These are phyloP conservation scores for Xylariomycetidae sp. DNA, from an alignment of 2,329 filamentous ascomycete species.

Conservation along the genomic window DNA sequence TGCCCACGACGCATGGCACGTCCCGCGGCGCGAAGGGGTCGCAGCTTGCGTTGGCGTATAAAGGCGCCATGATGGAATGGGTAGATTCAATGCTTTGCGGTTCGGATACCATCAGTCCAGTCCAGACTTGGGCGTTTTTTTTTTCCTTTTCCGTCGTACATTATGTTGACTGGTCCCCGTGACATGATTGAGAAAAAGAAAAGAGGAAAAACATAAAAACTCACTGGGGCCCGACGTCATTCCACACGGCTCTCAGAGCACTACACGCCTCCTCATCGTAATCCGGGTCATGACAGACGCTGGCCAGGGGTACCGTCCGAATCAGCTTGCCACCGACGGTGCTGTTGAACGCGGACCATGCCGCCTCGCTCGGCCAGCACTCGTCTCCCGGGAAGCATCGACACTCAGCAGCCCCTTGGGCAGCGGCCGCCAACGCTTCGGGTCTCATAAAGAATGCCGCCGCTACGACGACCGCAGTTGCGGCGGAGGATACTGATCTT, in stretches of 20 bases:
- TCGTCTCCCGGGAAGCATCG: conserved; percentile 45
- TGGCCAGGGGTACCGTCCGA: conserved; percentile 44
- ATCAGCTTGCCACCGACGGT: conserved; percentile 47
- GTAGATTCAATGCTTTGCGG: conserved; percentile 25
- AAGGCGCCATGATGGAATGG: conserved; percentile 31
- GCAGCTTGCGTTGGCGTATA: conserved; percentile 36
- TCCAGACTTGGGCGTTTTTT: no score
- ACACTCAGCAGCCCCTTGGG: no score
- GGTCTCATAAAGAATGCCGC: not conserved
- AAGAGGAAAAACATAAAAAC: conserved; percentile 6
- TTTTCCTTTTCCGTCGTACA: no score
- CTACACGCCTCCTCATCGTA: conserved; percentile 43
- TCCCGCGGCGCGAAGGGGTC: conserved; percentile 34
- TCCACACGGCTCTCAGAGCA: conserved; percentile 39
- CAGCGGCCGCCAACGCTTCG: not conserved
- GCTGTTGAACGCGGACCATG: conserved; percentile 47
- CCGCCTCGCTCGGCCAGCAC: conserved; percentile 43
- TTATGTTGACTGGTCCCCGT: no score
- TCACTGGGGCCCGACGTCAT: conserved; percentile 39
- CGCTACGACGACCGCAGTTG: no score
- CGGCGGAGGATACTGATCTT: no score
- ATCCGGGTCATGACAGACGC: conserved; percentile 43
- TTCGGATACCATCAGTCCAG: no score
- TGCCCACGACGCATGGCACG: conserved; percentile 39
- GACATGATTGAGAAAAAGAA: no score